Evolutionary conservation across 352 stramenopile species (phyloP).

Genomic region (Phytopythium kandeliae): DNA sequence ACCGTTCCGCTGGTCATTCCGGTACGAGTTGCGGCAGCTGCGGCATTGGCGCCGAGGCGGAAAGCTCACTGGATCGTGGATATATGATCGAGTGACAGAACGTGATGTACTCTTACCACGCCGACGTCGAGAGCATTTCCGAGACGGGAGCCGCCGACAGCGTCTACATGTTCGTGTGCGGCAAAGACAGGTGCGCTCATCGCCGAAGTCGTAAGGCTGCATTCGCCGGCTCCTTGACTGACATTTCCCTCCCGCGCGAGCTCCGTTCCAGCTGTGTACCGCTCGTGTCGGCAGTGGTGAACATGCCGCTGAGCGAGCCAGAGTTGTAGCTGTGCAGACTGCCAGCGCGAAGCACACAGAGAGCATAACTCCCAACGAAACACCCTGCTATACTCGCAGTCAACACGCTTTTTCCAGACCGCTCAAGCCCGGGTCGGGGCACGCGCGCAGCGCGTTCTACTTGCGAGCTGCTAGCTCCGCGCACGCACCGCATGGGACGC

Average conservation of each 20-base stretch:
- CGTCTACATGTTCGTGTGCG: conserved; percentile 77
- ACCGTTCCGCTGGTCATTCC: conserved; percentile 66
- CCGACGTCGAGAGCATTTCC: conserved; percentile 69
- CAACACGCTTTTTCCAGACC: no score
- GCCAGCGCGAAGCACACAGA: not conserved
- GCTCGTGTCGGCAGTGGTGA: conserved; percentile 74
- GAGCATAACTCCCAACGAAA: not conserved
- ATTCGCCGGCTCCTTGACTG: no score
- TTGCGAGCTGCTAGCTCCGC: conserved; percentile 8
- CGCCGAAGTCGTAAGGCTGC: no score
- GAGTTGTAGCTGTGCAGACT: conserved; percentile 22
- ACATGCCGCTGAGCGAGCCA: conserved; percentile 75
- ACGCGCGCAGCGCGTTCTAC: not conserved
- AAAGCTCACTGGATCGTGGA: not conserved
- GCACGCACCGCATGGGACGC: not conserved
- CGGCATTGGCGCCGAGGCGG: not conserved
- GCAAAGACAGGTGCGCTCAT: conserved; percentile 71
- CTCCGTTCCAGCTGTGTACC: conserved; percentile 60
- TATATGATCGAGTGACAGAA: conserved; percentile 27
- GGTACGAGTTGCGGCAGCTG: conserved; percentile 19
- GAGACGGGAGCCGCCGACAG: conserved; percentile 63
- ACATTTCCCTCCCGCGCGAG: no score
- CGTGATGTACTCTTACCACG: conserved; percentile 60
- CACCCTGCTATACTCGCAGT: not conserved
- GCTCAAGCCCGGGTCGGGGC: not conserved